These are phyloP conservation scores for Backusella australiensis DNA, from an alignment of 192 early-diverging fungal species.

Conservation along the genomic window DNA sequence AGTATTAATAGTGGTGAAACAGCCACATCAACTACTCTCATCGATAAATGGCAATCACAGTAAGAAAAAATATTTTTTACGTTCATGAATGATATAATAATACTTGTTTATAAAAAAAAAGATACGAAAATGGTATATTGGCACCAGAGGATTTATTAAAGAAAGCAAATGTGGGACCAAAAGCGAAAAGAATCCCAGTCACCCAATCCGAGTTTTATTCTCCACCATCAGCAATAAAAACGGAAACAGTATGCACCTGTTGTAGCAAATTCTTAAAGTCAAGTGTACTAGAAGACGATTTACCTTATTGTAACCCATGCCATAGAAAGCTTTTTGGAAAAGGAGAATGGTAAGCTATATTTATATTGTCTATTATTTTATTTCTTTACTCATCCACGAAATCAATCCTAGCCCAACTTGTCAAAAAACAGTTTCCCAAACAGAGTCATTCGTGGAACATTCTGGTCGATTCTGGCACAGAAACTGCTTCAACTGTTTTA, in stretches of 20 bases:
- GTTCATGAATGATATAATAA: too few species aligned
- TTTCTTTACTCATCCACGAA: background rate
- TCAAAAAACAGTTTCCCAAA: constrained; percentile 11
- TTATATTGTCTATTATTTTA: background rate
- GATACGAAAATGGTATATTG: constrained; percentile 10
- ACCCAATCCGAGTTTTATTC: constrained; percentile 9
- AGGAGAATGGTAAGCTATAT: background rate
- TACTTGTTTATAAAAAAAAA: background rate
- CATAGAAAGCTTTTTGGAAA: constrained; percentile 10
- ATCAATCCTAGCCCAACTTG: constrained; percentile 13
- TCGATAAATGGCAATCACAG: constrained; percentile 31
- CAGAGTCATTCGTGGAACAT: constrained; percentile 25
- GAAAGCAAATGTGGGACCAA: constrained; percentile 12
- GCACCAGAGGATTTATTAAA: background rate
- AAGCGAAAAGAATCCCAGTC: background rate
- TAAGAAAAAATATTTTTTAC: constrained; percentile 9
- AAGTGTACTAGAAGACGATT: constrained; percentile 11
- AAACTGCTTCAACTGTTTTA: constrained; percentile 44
- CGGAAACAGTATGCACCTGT: background rate
- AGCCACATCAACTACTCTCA: background rate
- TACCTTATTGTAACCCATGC: constrained; percentile 20
- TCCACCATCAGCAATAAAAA: background rate
- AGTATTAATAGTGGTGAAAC: background rate
- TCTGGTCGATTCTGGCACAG: constrained; percentile 18
- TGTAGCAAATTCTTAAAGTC: constrained; percentile 9